Evolutionary conservation across 306 rosid genomes (phyloP).

Genomic region (Castanea mollissima): DNA sequence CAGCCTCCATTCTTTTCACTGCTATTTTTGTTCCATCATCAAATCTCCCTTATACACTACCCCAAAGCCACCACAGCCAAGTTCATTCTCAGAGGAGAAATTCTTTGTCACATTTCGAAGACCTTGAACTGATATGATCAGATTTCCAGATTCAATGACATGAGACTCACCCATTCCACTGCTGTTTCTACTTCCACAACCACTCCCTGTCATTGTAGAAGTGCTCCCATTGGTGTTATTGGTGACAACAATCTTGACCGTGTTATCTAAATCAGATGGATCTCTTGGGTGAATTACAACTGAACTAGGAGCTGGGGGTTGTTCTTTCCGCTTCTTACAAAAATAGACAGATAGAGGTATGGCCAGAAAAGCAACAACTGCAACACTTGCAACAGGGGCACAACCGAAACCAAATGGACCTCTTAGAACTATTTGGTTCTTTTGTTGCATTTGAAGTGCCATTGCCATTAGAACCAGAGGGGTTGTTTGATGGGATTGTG

Average conservation of each 20-base stretch:
- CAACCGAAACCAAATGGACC: conserved; percentile 37
- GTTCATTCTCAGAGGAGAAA: conserved; percentile 90
- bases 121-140: conserved; percentile 86
- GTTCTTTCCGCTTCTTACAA: conserved; percentile 53
- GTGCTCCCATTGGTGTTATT: conserved; percentile 49
- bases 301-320: conserved; percentile 48
- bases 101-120: conserved; percentile 80
- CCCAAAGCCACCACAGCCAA: conserved; percentile 97
- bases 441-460: conserved; percentile 1
- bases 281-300: conserved; percentile 88
- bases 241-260: conserved; percentile 66
- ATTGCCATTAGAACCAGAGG: conserved; percentile 1
- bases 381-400: conserved; percentile 70
- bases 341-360: conserved; percentile 65
- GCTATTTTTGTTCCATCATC: conserved; percentile 95
- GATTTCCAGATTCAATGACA: conserved; percentile 87
- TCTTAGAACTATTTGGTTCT: conserved; percentile 20
- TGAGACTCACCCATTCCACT: conserved; percentile 71
- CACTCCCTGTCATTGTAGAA: conserved; percentile 59
- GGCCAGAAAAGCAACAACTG: conserved; percentile 65
- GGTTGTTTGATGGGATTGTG: conserved; percentile 16
- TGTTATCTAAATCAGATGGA: conserved; percentile 71
- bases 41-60: conserved; percentile 91
- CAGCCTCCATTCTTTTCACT: conserved; percentile 92
- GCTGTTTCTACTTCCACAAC: conserved; percentile 62